A percentile compares a stretch with the other conserved stretches of the same genome.
Evolutionary conservation across 2,329 filamentous ascomycete species (phyloP).

Genomic region (Monosporascus sp.): DNA sequence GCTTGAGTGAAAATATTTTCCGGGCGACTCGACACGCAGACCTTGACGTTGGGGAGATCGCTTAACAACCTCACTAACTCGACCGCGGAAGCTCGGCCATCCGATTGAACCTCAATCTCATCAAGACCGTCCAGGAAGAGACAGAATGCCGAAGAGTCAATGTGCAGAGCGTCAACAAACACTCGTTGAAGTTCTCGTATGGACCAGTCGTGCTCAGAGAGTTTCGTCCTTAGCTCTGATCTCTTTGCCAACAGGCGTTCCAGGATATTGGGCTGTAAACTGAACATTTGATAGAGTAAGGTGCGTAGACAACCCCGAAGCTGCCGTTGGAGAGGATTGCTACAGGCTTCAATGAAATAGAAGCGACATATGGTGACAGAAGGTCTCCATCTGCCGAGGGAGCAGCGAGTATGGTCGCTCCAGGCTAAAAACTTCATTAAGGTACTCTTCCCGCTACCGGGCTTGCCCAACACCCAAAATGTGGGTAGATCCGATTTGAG

Average conservation of each 20-base stretch:
- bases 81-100: slow-evolving; percentile 1
- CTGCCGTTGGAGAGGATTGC: slow-evolving; percentile 4
- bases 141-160: slow-evolving; percentile 1
- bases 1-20: slow-evolving; percentile 3
- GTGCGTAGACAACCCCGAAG: slow-evolving; percentile 8
- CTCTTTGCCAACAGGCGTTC: background rate
- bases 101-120: slow-evolving; percentile 2
- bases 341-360: slow-evolving; percentile 9
- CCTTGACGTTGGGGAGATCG: slow-evolving; percentile 3
- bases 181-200: slow-evolving; percentile 3
- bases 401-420: background rate
- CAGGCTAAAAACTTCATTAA: slow-evolving; percentile 8
- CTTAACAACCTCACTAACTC: slow-evolving; percentile 3
- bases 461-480: slow-evolving; percentile 17
- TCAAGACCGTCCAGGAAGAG: slow-evolving; percentile 12
- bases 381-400: slow-evolving; percentile 1
- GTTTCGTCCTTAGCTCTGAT: slow-evolving; percentile 2
- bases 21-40: slow-evolving; percentile 9
- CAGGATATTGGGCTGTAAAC: background rate
- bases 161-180: background rate
- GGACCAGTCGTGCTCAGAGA: slow-evolving; percentile 12
- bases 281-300: slow-evolving; percentile 6
- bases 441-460: slow-evolving; percentile 16
- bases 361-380: slow-evolving; percentile 4
- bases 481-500: slow-evolving; percentile 4